Evolutionary conservation across 495 filamentous ascomycete species (phyloP).

Genomic region (Daldinia loculata): DNA sequence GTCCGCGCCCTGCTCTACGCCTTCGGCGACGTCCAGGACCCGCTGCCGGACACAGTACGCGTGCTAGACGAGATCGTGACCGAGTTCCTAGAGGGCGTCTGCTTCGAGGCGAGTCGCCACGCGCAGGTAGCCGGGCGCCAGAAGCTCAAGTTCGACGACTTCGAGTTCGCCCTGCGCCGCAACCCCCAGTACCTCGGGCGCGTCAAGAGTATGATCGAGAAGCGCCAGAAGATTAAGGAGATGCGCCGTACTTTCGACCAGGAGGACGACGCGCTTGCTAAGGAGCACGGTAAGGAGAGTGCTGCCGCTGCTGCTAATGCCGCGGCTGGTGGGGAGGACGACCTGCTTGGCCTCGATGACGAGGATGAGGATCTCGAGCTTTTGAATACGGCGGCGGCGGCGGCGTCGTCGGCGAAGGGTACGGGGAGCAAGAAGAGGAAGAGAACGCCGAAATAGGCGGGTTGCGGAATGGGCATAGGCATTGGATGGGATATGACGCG

Average conservation of each 20-base stretch:
- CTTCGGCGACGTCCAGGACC: constrained; percentile 76
- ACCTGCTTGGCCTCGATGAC: constrained; percentile 35
- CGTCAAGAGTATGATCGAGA: constrained; percentile 84
- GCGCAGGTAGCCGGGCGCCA: constrained; percentile 84
- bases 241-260: constrained; percentile 72
- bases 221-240: constrained; percentile 79
- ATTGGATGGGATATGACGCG: neutral
- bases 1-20: constrained; percentile 85
- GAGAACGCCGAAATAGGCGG: constrained; percentile 35
- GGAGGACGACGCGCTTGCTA: constrained; percentile 53
- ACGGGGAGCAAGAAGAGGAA: constrained; percentile 54
- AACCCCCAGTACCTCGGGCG: constrained; percentile 88
- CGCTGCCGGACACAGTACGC: constrained; percentile 82
- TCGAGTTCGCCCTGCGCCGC: constrained; percentile 87
- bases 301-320: constrained; percentile 17
- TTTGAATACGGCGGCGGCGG: constrained; percentile 12
- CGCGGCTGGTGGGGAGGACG: constrained; percentile 15
- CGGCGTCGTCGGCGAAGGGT: constrained; percentile 41
- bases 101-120: constrained; percentile 83
- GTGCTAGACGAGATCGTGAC: constrained; percentile 94
- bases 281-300: constrained; percentile 31
- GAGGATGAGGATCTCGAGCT: constrained; percentile 39
- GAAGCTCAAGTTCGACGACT: constrained; percentile 98
- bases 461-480: constrained; percentile 3
- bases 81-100: constrained; percentile 87